A percentile compares a stretch with the other conserved stretches of the same genome.
These are phyloP conservation scores for Pseudomicrostroma phylloplanum DNA, from an alignment of 1,284 basidiomycete species.

Conservation along the genomic window DNA sequence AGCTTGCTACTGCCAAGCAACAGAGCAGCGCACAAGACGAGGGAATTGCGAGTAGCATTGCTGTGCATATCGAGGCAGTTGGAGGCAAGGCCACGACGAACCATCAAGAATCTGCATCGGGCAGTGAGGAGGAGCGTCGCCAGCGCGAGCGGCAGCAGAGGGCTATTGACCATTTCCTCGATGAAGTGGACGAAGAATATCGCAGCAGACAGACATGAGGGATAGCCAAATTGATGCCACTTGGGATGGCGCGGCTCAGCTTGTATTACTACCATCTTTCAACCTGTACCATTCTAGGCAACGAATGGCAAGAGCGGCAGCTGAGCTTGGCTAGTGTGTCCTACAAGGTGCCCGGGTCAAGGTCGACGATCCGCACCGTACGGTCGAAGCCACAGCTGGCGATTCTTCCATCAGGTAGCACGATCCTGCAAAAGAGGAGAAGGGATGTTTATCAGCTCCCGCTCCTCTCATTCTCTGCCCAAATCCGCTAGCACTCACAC, in stretches of 20 bases:
- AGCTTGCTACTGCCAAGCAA: too few relatives aligned
- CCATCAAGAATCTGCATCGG: not conserved
- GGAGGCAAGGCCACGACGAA: conserved; percentile 4
- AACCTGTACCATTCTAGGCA: too few relatives aligned
- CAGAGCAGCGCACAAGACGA: too few relatives aligned
- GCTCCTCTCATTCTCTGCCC: not conserved
- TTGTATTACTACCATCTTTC: too few relatives aligned
- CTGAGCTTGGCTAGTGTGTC: too few relatives aligned
- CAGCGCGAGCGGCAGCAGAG: not conserved
- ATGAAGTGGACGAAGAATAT: not conserved
- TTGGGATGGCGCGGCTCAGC: too few relatives aligned
- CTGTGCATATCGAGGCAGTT: not conserved
- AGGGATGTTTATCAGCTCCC: not conserved
- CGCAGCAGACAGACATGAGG: too few relatives aligned
- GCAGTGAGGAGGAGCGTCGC: conserved; percentile 1
- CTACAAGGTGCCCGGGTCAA: too few relatives aligned
- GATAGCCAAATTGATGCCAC: too few relatives aligned
- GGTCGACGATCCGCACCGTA: not conserved
- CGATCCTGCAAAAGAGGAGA: not conserved
- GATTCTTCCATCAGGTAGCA: not conserved
- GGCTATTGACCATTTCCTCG: conserved; percentile 1
- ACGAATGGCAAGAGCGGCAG: too few relatives aligned
- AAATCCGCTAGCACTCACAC: not conserved
- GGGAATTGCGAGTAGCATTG: too few relatives aligned
- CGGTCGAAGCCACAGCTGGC: conserved; percentile 1